Conservation (phyloP, 139 green algal species). For the Auxenochlorella protothecoides region DNA sequence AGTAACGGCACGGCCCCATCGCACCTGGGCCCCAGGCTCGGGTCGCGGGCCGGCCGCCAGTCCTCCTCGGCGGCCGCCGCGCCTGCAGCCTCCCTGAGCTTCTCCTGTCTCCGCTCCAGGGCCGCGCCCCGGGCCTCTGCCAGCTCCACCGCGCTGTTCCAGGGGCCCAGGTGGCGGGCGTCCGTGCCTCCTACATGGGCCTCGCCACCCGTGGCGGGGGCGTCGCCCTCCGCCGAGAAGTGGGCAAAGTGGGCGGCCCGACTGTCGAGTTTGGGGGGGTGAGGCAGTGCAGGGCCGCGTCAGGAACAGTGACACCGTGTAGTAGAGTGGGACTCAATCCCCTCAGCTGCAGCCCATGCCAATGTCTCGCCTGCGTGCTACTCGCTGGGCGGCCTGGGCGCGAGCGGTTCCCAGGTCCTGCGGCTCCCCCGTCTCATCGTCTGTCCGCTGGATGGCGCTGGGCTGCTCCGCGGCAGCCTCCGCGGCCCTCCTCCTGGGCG, state of each 20-base stretch:
- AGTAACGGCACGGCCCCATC: constrained; percentile 19
- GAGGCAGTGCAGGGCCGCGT: not conserved
- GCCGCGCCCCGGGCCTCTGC: constrained; percentile 42
- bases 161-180: constrained; percentile 53
- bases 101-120: constrained; percentile 26
- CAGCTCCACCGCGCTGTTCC: constrained; percentile 46
- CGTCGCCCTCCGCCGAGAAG: constrained; percentile 22
- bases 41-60: constrained; percentile 37
- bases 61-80: not conserved
- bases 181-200: constrained; percentile 31
- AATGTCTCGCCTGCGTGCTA: not conserved
- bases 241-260: constrained; percentile 53
- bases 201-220: constrained; percentile 10
- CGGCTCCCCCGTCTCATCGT: too few relatives aligned
- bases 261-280: constrained; percentile 11
- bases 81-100: constrained; percentile 18
- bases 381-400: not conserved
- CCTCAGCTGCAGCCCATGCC: not conserved
- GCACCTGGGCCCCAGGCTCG: constrained; percentile 13
- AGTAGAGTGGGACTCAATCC: too few relatives aligned
- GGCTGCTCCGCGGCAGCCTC: too few relatives aligned
- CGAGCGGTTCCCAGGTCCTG: too few relatives aligned
- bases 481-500: not conserved
- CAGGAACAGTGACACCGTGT: not conserved
- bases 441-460: too few relatives aligned